Conservation (phyloP, 2,329 filamentous ascomycete species). For the Talaromyces sp. region DNA sequence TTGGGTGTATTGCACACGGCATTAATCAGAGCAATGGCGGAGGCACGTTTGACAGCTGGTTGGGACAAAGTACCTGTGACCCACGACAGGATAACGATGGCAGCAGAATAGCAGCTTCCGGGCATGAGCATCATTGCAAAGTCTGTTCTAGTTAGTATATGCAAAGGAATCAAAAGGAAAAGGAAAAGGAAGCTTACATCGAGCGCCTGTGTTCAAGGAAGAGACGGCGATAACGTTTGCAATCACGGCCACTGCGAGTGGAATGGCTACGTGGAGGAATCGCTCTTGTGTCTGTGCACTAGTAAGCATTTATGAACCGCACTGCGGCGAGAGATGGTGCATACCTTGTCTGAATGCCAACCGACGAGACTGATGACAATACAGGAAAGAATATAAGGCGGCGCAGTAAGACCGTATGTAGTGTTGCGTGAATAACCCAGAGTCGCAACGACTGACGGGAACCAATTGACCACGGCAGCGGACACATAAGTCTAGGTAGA, state of each 20-base stretch:
- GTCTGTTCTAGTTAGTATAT: slow-evolving; percentile 15
- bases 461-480: slow-evolving; percentile 40
- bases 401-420: slow-evolving; percentile 44
- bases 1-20: slow-evolving; percentile 18
- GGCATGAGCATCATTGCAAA: slow-evolving; percentile 30
- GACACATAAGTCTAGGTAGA: slow-evolving; percentile 39
- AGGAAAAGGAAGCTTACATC: slow-evolving; percentile 16
- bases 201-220: slow-evolving; percentile 23
- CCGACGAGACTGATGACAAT: slow-evolving; percentile 30
- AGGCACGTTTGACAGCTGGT: slow-evolving; percentile 17
- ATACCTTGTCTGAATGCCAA: slow-evolving; percentile 25
- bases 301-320: background rate
- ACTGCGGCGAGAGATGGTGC: background rate
- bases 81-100: slow-evolving; percentile 18
- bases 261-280: slow-evolving; percentile 25
- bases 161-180: background rate
- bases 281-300: slow-evolving; percentile 20
- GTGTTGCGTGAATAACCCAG: slow-evolving; percentile 43
- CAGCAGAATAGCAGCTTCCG: slow-evolving; percentile 16
- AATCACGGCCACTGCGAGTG: slow-evolving; percentile 23
- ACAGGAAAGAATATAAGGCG: slow-evolving; percentile 29
- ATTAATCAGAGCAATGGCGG: slow-evolving; percentile 18
- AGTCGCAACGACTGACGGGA: slow-evolving; percentile 41
- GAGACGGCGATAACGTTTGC: slow-evolving; percentile 30
- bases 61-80: slow-evolving; percentile 15